A percentile compares a stretch with the other conserved stretches of the same genome.
These are phyloP conservation scores for Diutina ranongensis DNA, from an alignment of 1,139 yeast species.

Conservation along the genomic window DNA sequence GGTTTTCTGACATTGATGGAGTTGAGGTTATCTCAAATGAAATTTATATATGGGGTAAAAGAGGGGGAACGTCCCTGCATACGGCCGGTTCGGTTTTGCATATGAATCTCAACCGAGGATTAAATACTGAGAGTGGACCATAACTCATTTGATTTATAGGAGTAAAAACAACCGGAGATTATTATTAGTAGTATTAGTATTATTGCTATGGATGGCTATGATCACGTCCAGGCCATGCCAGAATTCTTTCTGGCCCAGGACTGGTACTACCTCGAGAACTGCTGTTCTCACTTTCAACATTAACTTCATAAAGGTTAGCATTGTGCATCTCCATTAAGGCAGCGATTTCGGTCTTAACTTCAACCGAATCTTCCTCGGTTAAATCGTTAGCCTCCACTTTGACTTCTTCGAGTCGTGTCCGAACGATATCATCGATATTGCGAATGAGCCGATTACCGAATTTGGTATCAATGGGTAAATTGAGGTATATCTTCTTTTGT, in stretches of 20 bases:
- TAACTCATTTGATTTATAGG: too few relatives aligned
- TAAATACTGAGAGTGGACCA: too few relatives aligned
- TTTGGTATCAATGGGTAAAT: conserved; percentile 41
- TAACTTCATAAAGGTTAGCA: background rate
- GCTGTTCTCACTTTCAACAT: background rate
- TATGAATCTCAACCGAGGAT: too few relatives aligned
- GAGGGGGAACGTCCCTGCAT: too few relatives aligned
- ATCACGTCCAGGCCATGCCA: conserved; percentile 62
- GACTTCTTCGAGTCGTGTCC: conserved; percentile 20
- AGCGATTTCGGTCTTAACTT: background rate
- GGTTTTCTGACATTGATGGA: background rate
- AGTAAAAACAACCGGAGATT: too few relatives aligned
- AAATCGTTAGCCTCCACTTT: background rate
- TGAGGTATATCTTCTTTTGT: conserved; percentile 29
- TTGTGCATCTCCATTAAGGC: background rate
- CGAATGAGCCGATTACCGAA: conserved; percentile 40
- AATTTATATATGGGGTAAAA: too few relatives aligned
- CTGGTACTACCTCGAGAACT: background rate
- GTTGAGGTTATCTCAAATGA: too few relatives aligned
- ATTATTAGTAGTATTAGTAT: too few relatives aligned
- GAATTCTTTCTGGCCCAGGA: conserved; percentile 24
- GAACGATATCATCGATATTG: conserved; percentile 33
- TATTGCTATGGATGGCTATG: conserved; percentile 46
- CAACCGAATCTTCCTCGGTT: background rate
- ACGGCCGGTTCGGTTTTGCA: too few relatives aligned